Evolutionary conservation across 495 filamentous ascomycete species (phyloP).

Genomic region (Astrothelium macrocarpum): DNA sequence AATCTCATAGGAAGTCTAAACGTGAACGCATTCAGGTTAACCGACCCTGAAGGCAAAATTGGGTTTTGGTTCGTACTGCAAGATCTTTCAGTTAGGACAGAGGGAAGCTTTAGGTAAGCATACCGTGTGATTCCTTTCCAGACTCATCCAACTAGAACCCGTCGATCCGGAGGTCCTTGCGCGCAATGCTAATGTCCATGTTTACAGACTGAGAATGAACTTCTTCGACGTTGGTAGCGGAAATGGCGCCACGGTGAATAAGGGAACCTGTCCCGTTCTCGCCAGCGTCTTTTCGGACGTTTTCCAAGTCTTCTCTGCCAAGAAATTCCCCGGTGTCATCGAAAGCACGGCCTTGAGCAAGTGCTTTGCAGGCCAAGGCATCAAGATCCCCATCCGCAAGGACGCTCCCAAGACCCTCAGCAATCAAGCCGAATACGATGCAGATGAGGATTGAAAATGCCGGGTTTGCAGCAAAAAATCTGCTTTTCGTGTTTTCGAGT

Average conservation of each 20-base stretch:
- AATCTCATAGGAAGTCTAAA: constrained; percentile 92
- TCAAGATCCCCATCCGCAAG: constrained; percentile 91
- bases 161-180: constrained; percentile 11
- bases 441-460: constrained; percentile 6
- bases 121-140: not conserved
- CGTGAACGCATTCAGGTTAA: constrained; percentile 80
- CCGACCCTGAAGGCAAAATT: constrained; percentile 70
- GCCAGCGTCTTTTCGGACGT: constrained; percentile 79
- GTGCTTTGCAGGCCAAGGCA: constrained; percentile 88
- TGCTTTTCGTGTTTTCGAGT: not conserved
- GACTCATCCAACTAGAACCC: constrained; percentile 16
- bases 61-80: constrained; percentile 97
- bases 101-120: constrained; percentile 77
- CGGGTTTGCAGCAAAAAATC: no score
- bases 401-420: constrained; percentile 34
- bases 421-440: constrained; percentile 12
- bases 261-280: constrained; percentile 70
- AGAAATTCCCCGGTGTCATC: constrained; percentile 96
- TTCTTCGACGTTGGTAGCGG: constrained; percentile 74
- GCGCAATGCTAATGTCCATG: not conserved
- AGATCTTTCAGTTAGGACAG: constrained; percentile 87
- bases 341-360: constrained; percentile 91
- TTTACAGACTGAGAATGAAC: constrained; percentile 54
- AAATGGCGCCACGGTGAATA: constrained; percentile 47
- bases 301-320: constrained; percentile 92